Conservation (phyloP, 1,284 basidiomycete species). For the Meira nashicola region DNA sequence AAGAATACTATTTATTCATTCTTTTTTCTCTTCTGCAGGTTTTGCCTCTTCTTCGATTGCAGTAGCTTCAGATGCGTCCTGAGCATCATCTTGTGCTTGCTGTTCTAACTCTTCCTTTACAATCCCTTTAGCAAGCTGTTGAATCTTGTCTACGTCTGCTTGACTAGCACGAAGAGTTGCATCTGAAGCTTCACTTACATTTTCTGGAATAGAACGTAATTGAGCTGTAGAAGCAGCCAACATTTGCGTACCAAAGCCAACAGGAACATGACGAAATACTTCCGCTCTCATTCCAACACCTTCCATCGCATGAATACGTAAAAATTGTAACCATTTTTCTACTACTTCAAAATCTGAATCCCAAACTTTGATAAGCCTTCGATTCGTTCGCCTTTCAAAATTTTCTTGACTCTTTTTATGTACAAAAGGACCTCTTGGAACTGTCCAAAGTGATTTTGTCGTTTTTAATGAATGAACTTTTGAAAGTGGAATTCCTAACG, state of each 20-base stretch:
- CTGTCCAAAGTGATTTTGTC: constrained; percentile 77
- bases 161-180: constrained; percentile 8
- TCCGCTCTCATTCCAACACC: constrained; percentile 82
- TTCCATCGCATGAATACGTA: constrained; percentile 70
- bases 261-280: constrained; percentile 5
- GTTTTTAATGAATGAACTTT: constrained; percentile 69
- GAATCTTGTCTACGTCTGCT: constrained; percentile 1
- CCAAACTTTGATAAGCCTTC: constrained; percentile 81
- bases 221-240: constrained; percentile 4
- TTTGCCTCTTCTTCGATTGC: neutral
- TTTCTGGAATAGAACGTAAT: constrained; percentile 4
- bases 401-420: constrained; percentile 96
- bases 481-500: constrained; percentile 76
- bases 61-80: constrained; percentile 4
- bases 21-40: neutral
- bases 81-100: constrained; percentile 4
- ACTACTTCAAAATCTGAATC: constrained; percentile 78
- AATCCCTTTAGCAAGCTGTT: neutral
- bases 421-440: constrained; percentile 77
- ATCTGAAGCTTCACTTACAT: neutral
- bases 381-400: constrained; percentile 79
- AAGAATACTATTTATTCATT: neutral
- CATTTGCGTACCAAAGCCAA: constrained; percentile 2
- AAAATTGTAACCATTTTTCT: constrained; percentile 74
- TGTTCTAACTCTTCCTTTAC: constrained; percentile 6